Evolutionary conservation across 441 rosid species (phyloP).

Genomic region (Adansonia madagascariensis): DNA sequence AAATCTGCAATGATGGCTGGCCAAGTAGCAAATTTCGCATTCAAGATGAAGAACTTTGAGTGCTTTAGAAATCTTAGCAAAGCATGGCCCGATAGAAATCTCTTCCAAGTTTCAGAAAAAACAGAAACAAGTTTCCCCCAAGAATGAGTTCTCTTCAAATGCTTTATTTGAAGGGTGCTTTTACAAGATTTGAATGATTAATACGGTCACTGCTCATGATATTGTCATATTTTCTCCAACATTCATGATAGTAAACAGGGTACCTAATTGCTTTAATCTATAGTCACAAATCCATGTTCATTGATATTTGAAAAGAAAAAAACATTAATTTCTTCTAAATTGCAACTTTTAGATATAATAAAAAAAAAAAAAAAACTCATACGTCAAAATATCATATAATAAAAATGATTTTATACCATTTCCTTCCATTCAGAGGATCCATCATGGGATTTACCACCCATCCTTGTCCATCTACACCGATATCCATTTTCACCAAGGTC

Average conservation of each 20-base stretch:
- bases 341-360: neutral
- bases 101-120: neutral
- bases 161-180: neutral
- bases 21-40: neutral
- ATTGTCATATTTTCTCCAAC: neutral
- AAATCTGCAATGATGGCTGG: neutral
- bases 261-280: neutral
- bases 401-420: slow-evolving; percentile 58
- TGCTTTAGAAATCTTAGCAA: neutral
- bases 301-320: neutral
- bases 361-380: slow-evolving; percentile 18
- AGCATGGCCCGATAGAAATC: neutral
- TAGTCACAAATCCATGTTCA: neutral
- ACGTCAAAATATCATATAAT: slow-evolving; percentile 23
- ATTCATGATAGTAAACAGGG: neutral
- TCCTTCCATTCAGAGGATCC: slow-evolving; percentile 92
- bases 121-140: slow-evolving; percentile 4
- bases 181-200: neutral
- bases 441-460: slow-evolving; percentile 87
- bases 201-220: neutral
- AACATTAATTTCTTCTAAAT: slow-evolving; percentile 17
- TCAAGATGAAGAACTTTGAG: neutral
- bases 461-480: slow-evolving; percentile 93
- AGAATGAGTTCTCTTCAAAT: slow-evolving; percentile 16
- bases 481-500: slow-evolving; percentile 85